These are phyloP conservation scores for Didymella pinodella DNA, from an alignment of 2,329 filamentous ascomycete genomes.

Conservation along the genomic window DNA sequence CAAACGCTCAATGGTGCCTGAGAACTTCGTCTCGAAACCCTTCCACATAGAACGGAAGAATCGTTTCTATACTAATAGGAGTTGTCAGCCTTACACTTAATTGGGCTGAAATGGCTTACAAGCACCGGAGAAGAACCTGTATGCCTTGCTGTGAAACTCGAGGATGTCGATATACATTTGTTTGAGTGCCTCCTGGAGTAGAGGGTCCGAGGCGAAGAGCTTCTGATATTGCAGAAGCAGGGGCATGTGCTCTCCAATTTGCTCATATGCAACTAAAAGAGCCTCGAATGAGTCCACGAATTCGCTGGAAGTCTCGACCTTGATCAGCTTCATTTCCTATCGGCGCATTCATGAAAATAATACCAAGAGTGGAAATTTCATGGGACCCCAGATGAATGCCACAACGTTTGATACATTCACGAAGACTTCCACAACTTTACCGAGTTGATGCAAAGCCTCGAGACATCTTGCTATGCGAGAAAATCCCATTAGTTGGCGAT, in stretches of 20 bases:
- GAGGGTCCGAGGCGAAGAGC: conserved; percentile 38
- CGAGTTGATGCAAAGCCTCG: conserved; percentile 51
- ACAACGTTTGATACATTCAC: conserved; percentile 43
- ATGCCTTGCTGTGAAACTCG: conserved; percentile 49
- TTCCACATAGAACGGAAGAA: conserved; percentile 41
- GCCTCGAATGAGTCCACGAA: conserved; percentile 48
- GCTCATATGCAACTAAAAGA: conserved; percentile 51
- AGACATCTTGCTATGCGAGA: conserved; percentile 31
- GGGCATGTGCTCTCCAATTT: conserved; percentile 52
- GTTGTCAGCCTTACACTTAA: too few species aligned
- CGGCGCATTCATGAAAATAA: too few species aligned
- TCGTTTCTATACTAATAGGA: conserved; percentile 27
- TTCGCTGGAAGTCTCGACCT: conserved; percentile 35
- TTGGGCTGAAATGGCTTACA: conserved; percentile 15
- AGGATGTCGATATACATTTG: conserved; percentile 52
- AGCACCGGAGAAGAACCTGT: conserved; percentile 38
- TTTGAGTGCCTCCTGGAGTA: conserved; percentile 45
- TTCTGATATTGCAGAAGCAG: conserved; percentile 44
- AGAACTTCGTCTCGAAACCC: conserved; percentile 40
- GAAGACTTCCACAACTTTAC: conserved; percentile 49
- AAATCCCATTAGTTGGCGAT: conserved; percentile 27
- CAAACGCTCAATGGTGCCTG: conserved; percentile 38
- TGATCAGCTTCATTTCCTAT: too few species aligned
- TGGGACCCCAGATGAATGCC: conserved; percentile 49
- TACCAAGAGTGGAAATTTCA: conserved; percentile 50